Conservation (phyloP, 140 eudicot species). For the Bidens hawaiensis region DNA sequence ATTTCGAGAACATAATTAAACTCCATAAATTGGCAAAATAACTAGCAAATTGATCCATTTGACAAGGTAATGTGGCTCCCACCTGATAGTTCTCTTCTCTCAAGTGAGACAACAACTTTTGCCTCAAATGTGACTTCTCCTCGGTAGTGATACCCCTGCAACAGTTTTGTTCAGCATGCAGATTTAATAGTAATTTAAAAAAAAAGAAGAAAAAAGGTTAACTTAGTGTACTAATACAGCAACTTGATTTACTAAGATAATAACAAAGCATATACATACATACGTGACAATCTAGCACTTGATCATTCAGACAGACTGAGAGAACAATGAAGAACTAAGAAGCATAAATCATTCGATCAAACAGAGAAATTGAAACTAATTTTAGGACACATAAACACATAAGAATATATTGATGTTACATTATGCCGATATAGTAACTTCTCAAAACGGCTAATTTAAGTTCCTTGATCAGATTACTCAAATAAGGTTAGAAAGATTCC, state of each 20-base stretch:
- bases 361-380: not conserved
- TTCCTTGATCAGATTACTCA: not conserved
- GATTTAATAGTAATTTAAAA: not conserved
- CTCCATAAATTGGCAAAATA: not conserved
- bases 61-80: conserved; percentile 5
- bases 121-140: conserved; percentile 76
- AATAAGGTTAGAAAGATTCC: not conserved
- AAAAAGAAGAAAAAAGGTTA: not conserved
- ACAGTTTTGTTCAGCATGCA: conserved; percentile 4
- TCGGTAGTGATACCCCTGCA: conserved; percentile 86
- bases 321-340: not conserved
- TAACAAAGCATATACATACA: not conserved
- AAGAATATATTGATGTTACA: not conserved
- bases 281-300: not conserved
- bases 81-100: conserved; percentile 98
- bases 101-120: conserved; percentile 79
- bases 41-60: conserved; percentile 7
- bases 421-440: not conserved
- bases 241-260: not conserved
- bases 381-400: not conserved
- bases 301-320: not conserved
- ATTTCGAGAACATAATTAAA: not conserved
- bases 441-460: not conserved
- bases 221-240: not conserved
- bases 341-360: not conserved